These are phyloP conservation scores for Pilatotrama ljubarskyi DNA, from an alignment of 768 basidiomycete species.

Conservation along the genomic window DNA sequence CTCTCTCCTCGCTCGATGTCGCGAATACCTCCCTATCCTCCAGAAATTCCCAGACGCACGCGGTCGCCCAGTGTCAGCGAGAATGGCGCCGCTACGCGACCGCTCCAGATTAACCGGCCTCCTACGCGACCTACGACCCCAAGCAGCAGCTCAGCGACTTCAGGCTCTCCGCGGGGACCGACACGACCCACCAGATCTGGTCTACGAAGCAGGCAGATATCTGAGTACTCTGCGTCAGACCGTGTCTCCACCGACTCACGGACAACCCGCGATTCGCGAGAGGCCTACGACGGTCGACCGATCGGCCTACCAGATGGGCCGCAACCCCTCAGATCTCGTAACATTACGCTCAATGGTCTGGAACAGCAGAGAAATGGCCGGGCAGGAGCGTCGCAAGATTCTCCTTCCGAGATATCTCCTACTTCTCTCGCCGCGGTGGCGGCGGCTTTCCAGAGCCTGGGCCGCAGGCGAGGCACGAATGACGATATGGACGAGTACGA, in stretches of 20 bases:
- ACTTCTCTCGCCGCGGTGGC: conserved; percentile 52
- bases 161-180: conserved; percentile 45
- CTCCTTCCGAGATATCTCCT: conserved; percentile 27
- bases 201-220: conserved; percentile 51
- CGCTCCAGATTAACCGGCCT: conserved; percentile 61
- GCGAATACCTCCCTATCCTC: conserved; percentile 20
- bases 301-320: conserved; percentile 25
- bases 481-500: conserved; percentile 61
- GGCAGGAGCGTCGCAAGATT: not conserved
- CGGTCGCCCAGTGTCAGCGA: conserved; percentile 43
- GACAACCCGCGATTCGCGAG: conserved; percentile 29
- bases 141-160: conserved; percentile 40
- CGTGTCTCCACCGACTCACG: conserved; percentile 47
- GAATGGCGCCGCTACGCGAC: conserved; percentile 41
- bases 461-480: conserved; percentile 51
- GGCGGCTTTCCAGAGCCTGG: conserved; percentile 68
- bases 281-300: conserved; percentile 44
- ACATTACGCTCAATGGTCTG: not conserved
- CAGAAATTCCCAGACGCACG: conserved; percentile 42
- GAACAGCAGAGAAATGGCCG: conserved; percentile 16
- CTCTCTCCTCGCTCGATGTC: conserved; percentile 16
- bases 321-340: conserved; percentile 9
- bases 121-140: conserved; percentile 54
- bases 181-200: conserved; percentile 70
- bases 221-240: conserved; percentile 56